A percentile compares a stretch with the other conserved stretches of the same genome.
These are phyloP conservation scores for Mortierella alpina DNA, from an alignment of 192 early-diverging fungal genomes.

Conservation along the genomic window DNA sequence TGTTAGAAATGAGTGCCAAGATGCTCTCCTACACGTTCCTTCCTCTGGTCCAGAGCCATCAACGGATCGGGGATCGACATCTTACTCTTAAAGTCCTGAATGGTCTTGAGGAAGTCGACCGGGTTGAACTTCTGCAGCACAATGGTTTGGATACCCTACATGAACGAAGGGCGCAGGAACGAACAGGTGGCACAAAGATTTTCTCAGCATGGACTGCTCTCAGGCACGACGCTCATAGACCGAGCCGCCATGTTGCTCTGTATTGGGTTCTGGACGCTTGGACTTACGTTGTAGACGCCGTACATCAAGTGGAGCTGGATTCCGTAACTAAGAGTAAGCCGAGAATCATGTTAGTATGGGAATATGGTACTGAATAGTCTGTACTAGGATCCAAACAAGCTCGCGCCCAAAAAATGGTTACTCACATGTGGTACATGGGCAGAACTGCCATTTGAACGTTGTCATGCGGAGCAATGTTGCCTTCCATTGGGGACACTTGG, in stretches of 20 bases:
- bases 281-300: constrained; percentile 45
- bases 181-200: not conserved
- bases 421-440: constrained; percentile 80
- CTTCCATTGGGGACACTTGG: constrained; percentile 65
- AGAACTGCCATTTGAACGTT: constrained; percentile 63
- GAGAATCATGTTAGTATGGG: not conserved
- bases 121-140: constrained; percentile 75
- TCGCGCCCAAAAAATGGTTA: not conserved
- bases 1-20: not conserved
- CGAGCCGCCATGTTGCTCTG: not conserved
- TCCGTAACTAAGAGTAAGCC: constrained; percentile 17
- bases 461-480: constrained; percentile 16
- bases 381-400: not conserved
- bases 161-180: constrained; percentile 26
- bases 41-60: not conserved
- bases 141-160: constrained; percentile 60
- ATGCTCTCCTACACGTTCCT: not conserved
- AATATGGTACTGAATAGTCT: not conserved
- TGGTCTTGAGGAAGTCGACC: constrained; percentile 57
- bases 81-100: constrained; percentile 66
- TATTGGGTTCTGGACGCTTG: not conserved
- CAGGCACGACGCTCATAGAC: not conserved
- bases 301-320: constrained; percentile 40
- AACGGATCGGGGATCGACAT: too few relatives aligned
- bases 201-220: not conserved